phyloP scores from a whole-genome alignment of 2,329 filamentous ascomycete species.

The Huntiella bhutanensis region DNA sequence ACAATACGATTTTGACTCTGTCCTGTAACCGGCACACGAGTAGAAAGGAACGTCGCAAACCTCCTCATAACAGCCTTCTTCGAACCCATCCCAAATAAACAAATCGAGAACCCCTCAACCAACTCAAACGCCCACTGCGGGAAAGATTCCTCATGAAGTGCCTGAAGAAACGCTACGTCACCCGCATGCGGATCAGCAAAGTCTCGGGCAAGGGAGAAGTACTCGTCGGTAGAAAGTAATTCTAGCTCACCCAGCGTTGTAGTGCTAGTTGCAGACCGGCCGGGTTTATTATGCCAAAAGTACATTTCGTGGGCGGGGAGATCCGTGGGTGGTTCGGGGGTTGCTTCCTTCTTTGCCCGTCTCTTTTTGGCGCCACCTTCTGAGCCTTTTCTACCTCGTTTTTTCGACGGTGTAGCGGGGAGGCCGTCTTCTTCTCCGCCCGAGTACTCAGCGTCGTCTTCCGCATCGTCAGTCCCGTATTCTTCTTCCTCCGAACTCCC shows the following conservation, averaged over 20 bases:
- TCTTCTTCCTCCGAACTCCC: slow-evolving; percentile 17
- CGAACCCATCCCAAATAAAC: slow-evolving; percentile 82
- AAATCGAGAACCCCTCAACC: slow-evolving; percentile 68
- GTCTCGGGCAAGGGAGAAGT: slow-evolving; percentile 40
- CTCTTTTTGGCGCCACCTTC: slow-evolving; percentile 14
- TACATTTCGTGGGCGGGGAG: slow-evolving; percentile 79
- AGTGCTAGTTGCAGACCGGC: slow-evolving; percentile 65
- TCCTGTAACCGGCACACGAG: slow-evolving; percentile 16
- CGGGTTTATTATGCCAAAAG: slow-evolving; percentile 79
- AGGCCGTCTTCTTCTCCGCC: background rate
- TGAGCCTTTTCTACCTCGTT: slow-evolving; percentile 13
- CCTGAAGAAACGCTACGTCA: slow-evolving; percentile 53
- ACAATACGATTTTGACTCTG: slow-evolving; percentile 40
- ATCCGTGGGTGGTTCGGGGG: slow-evolving; percentile 62
- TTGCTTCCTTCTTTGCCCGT: slow-evolving; percentile 34
- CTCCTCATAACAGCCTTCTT: slow-evolving; percentile 57
- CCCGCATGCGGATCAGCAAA: slow-evolving; percentile 41
- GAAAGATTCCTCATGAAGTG: slow-evolving; percentile 64
- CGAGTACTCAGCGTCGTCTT: slow-evolving; percentile 19
- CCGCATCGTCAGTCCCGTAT: slow-evolving; percentile 25
- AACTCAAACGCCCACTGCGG: slow-evolving; percentile 88
- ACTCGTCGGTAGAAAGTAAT: slow-evolving; percentile 80
- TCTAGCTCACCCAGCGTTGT: slow-evolving; percentile 59
- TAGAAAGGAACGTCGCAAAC: slow-evolving; percentile 55
- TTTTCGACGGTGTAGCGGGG: slow-evolving; percentile 28